Conservation (phyloP, 768 basidiomycete species). For the Neoboletus magnificus region DNA sequence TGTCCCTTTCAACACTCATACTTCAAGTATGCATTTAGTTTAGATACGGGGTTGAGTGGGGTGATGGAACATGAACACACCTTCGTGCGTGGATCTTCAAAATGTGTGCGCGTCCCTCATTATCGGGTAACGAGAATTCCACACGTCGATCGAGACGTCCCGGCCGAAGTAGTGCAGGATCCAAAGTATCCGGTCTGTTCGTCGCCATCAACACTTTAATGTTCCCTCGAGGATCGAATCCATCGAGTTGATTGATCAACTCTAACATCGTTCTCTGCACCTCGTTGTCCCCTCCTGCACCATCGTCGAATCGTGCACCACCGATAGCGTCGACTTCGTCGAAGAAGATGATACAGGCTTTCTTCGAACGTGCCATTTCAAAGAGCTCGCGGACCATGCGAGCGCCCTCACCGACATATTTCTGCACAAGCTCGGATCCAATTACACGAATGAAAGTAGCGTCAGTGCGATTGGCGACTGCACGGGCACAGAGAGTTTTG, state of each 20-base stretch:
- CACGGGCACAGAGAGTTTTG: constrained; percentile 96
- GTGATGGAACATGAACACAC: constrained; percentile 38
- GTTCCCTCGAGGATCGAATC: constrained; percentile 98
- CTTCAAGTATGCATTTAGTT: constrained; percentile 37
- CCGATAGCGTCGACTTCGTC: constrained; percentile 99
- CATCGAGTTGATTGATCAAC: constrained; percentile 97
- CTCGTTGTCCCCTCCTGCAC: constrained; percentile 98
- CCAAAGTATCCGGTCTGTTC: constrained; percentile 97
- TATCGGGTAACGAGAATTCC: constrained; percentile 93
- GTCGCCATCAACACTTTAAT: constrained; percentile 99
- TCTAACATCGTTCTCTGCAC: constrained; percentile 99
- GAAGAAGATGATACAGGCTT: constrained; percentile 99
- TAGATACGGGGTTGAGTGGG: neutral
- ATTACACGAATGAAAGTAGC: constrained; percentile 99
- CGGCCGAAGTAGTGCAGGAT: constrained; percentile 93
- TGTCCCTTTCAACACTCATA: constrained; percentile 96
- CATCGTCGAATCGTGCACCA: constrained; percentile 97
- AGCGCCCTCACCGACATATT: constrained; percentile 98
- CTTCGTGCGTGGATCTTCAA: constrained; percentile 94
- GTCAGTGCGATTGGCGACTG: constrained; percentile 97
- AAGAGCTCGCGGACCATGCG: constrained; percentile 98
- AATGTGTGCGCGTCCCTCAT: constrained; percentile 95
- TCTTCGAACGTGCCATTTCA: constrained; percentile 98
- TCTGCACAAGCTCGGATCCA: constrained; percentile 98
- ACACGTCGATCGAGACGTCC: constrained; percentile 96